Evolutionary conservation across 495 filamentous ascomycete genomes (phyloP), one percentile per base, ranked within the genome.

Genomic region (Cladorrhinum samala): DNA sequence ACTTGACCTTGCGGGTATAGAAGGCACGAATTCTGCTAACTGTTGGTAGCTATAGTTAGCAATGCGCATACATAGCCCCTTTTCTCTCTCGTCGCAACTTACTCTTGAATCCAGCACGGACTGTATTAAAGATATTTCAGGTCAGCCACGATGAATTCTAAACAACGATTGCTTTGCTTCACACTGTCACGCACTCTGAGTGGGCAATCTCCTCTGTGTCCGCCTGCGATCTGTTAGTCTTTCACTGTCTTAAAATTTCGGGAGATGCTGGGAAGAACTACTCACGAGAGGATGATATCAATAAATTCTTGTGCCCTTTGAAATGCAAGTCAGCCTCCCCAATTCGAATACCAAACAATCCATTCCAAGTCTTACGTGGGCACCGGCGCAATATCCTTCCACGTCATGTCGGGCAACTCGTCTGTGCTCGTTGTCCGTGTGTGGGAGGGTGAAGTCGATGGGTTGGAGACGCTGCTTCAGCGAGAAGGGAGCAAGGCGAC

Each of bases 1-100:
- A 65, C 63, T 97, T 98, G 79, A 97, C 93, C 73, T 98, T 97
- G 67, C 93, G 81, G 53, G 91, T 95, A 67, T 96, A 96, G 77
- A 96, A 96, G 51, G 84, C 89, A 78, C 92, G 76, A 62, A 98
- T 97, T 79, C 93, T 84, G 62, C 83, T 89, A 66, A 98, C 64
- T 66, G 49, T 63, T 61, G 25, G n/a, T 5, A 30, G 40, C 1
- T 11, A 21, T 9, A 3, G 53, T 64, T 20, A 64, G 59, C 24
- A 38, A 20, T 14, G 33, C 21, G 46, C 24, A 17, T n/a, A n/a
- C n/a, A n/a, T n/a, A n/a, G 2, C 7, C 18, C 16, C 9, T 24
- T 8, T 40, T 30, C 18, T 47, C 20, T n/a, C 13, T 9, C 11
- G 5, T 36, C 23, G 27, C 17, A n/a, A 63, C 63, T 40, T 64